Conservation (phyloP, 2,329 filamentous ascomycete species). For the Paecilomyces niveus region DNA sequence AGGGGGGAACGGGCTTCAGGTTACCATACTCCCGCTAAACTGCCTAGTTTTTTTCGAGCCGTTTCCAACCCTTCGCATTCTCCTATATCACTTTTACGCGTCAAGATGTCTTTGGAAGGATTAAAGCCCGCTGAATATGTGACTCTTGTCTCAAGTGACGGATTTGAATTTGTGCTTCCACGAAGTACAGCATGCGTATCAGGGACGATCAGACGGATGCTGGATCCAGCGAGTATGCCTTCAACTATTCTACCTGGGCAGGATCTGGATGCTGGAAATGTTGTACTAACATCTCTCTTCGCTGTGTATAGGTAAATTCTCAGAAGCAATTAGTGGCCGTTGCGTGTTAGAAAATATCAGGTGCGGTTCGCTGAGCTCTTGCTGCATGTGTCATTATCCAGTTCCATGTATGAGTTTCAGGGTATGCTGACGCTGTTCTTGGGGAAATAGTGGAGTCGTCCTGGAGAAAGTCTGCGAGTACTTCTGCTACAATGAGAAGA, state of each 20-base stretch:
- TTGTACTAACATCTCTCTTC: conserved; percentile 2
- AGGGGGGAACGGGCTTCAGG: conserved; percentile 3
- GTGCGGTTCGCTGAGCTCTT: conserved; percentile 27
- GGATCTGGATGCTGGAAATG: background rate
- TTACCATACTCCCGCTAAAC: background rate
- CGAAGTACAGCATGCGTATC: conserved; percentile 56
- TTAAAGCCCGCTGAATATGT: conserved; percentile 46
- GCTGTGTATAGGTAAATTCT: conserved; percentile 46
- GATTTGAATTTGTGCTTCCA: conserved; percentile 57
- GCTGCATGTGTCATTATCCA: background rate
- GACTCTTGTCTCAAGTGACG: conserved; percentile 57
- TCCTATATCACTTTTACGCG: background rate
- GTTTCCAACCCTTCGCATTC: background rate
- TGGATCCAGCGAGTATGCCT: conserved; percentile 54
- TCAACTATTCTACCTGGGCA: background rate
- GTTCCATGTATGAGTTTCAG: background rate
- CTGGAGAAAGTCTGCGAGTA: conserved; percentile 66
- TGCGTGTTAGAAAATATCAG: conserved; percentile 55
- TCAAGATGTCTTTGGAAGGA: conserved; percentile 9
- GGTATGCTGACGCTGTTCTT: background rate
- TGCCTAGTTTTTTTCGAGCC: background rate
- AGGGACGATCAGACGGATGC: conserved; percentile 56
- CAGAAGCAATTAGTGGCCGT: conserved; percentile 52
- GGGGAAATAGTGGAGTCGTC: conserved; percentile 46
- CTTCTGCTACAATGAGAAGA: conserved; percentile 61